Evolutionary conservation across 768 basidiomycete genomes (phyloP).

Genomic region (Crassisporium funariophilum): DNA sequence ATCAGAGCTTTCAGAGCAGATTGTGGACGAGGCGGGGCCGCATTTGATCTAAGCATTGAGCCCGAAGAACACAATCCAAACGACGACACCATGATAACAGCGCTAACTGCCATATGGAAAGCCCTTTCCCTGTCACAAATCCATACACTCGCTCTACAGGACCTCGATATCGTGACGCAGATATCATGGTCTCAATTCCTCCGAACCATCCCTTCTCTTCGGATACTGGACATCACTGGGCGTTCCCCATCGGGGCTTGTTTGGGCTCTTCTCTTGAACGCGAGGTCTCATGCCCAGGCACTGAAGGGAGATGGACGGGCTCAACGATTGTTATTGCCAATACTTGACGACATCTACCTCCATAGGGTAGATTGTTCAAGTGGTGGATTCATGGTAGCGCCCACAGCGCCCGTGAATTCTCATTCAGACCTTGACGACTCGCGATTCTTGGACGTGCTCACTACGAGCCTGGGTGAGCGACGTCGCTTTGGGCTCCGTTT

Average conservation of each 20-base stretch:
- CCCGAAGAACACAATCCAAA: slow-evolving; percentile 24
- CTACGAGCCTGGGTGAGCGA: slow-evolving; percentile 32
- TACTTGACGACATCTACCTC: slow-evolving; percentile 39
- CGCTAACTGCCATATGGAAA: slow-evolving; percentile 32
- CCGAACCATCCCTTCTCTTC: slow-evolving; percentile 30
- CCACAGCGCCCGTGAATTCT: slow-evolving; percentile 32
- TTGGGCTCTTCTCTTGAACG: slow-evolving; percentile 43
- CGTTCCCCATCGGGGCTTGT: slow-evolving; percentile 40
- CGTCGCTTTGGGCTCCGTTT: slow-evolving; percentile 27
- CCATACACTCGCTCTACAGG: slow-evolving; percentile 36
- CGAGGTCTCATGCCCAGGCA: slow-evolving; percentile 28
- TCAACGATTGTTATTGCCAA: slow-evolving; percentile 31
- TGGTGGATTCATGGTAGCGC: slow-evolving; percentile 43
- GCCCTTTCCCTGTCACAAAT: slow-evolving; percentile 33
- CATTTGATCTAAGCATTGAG: slow-evolving; percentile 34
- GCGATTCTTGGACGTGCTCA: slow-evolving; percentile 41
- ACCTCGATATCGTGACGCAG: slow-evolving; percentile 41
- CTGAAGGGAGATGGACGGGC: slow-evolving; percentile 26
- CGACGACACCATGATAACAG: slow-evolving; percentile 35
- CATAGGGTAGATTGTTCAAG: slow-evolving; percentile 40
- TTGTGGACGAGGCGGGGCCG: slow-evolving; percentile 21
- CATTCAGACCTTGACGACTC: slow-evolving; percentile 42
- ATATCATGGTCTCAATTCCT: slow-evolving; percentile 39
- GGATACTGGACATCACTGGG: slow-evolving; percentile 38
- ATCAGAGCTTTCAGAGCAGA: slow-evolving; percentile 33